Evolutionary conservation across 1,284 basidiomycete species (phyloP).

Genomic region (Cerioporus squamosus): DNA sequence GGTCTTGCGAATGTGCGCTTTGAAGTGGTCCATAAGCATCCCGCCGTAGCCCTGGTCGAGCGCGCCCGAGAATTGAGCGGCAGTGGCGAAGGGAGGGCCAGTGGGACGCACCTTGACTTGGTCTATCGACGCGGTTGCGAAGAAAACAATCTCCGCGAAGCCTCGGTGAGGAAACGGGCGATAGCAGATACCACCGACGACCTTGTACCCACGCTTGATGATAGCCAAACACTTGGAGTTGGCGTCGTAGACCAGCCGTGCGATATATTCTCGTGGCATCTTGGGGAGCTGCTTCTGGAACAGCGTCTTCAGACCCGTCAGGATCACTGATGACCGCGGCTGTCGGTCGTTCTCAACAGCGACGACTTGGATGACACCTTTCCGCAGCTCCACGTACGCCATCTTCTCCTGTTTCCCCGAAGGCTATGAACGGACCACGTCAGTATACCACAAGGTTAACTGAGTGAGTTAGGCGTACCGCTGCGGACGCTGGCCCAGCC

Average conservation of each 20-base stretch:
- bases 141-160: slow-evolving; percentile 99
- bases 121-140: slow-evolving; percentile 95
- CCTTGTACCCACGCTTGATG: slow-evolving; percentile 93
- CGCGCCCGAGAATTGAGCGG: slow-evolving; percentile 85
- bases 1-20: slow-evolving; percentile 85
- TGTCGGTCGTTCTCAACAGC: slow-evolving; percentile 87
- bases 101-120: slow-evolving; percentile 86
- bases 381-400: slow-evolving; percentile 82
- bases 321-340: slow-evolving; percentile 80
- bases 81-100: not conserved
- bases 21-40: slow-evolving; percentile 99
- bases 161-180: slow-evolving; percentile 93
- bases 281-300: slow-evolving; percentile 98
- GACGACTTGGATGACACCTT: slow-evolving; percentile 84
- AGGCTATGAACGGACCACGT: slow-evolving; percentile 40
- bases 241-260: slow-evolving; percentile 91
- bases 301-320: slow-evolving; percentile 94
- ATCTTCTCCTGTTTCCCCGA: slow-evolving; percentile 71
- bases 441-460: slow-evolving; percentile 2
- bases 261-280: slow-evolving; percentile 99
- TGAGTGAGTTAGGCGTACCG: slow-evolving; percentile 43
- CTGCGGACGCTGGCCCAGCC: slow-evolving; percentile 49
- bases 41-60: slow-evolving; percentile 97
- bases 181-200: slow-evolving; percentile 98
- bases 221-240: slow-evolving; percentile 95